phyloP scores from a whole-genome alignment of 768 basidiomycete species.

The Xerocomellus chrysenteron region DNA sequence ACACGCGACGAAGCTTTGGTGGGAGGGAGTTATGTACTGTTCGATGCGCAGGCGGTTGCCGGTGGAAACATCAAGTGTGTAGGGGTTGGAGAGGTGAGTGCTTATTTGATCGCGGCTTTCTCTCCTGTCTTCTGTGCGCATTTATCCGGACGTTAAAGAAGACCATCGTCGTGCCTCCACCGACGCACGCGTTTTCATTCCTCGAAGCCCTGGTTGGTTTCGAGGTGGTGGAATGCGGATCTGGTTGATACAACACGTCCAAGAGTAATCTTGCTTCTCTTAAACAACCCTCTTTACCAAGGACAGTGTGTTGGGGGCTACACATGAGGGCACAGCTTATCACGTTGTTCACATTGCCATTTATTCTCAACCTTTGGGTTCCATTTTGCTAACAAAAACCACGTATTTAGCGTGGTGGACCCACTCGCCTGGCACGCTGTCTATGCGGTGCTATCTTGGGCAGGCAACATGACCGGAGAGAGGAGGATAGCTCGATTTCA shows the following conservation, averaged over 20 bases:
- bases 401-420: slow-evolving; percentile 49
- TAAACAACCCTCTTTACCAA: slow-evolving; percentile 86
- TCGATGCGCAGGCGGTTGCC: slow-evolving; percentile 60
- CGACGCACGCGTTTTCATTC: slow-evolving; percentile 41
- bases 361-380: not conserved
- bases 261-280: slow-evolving; percentile 58
- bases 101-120: slow-evolving; percentile 9
- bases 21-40: slow-evolving; percentile 86
- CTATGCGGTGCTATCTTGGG: slow-evolving; percentile 84
- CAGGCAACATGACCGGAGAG: slow-evolving; percentile 55
- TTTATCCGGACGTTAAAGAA: slow-evolving; percentile 80
- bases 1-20: slow-evolving; percentile 69
- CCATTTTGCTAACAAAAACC: slow-evolving; percentile 20
- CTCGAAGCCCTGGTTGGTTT: slow-evolving; percentile 65
- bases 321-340: slow-evolving; percentile 72
- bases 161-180: slow-evolving; percentile 77
- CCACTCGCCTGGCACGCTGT: slow-evolving; percentile 69
- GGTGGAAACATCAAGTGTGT: slow-evolving; percentile 27
- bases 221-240: slow-evolving; percentile 23
- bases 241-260: slow-evolving; percentile 97
- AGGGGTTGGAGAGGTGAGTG: slow-evolving; percentile 48
- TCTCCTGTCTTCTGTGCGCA: not conserved
- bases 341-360: not conserved
- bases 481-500: slow-evolving; percentile 29
- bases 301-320: slow-evolving; percentile 83